Evolutionary conservation across 139 green algal species (phyloP), one percentile per base, ranked within the genome.

Genomic region (Volvox africanus): DNA sequence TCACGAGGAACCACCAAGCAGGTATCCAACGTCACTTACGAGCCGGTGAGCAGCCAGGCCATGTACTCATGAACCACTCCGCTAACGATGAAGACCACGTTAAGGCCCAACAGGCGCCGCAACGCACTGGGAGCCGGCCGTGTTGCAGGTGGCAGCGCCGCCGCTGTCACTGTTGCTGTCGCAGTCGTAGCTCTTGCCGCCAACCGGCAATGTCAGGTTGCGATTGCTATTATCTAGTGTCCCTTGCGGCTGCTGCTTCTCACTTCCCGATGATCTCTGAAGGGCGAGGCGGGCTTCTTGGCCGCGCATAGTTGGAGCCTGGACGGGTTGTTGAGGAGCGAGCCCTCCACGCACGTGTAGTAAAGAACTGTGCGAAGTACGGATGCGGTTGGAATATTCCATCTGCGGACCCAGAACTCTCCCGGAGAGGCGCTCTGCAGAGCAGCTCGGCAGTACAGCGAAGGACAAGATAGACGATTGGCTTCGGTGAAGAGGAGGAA

Each of bases 361-460:
- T 95, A 94, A n/a, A 94, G 36, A 1, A 94, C 79, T 2, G 82
- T 78, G 0, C 93, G 86, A 30, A 95, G 88, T 1, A 87, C 82
- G 9, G 84, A 81, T 28, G 55, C 65, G 36, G 87, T 92, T 24
- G 92, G 91, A 81, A 94, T 94, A 81, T 95, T 95, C 93, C 92
- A 94, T 3, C 93, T 65, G 28, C 91, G 86, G 35, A 67, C 87
- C 93, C 93, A 95, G n/a, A 93, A 95, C 73, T 95, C 93, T 11
- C 90, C 90, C 35, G 93, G 67, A 0, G 84, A 92, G 18, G 61
- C 65, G 80, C 55, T 73, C 85, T 88, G 82, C 6, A 55, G 44
- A 55, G 44, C 44, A 55, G 44, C 44, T 55, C 44, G 9, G 44
- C 9, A 9, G 9, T 9, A 55, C 5, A 55, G 9, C 5, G 44